phyloP scores from a whole-genome alignment of 2,329 filamentous ascomycete species.

The Ilyonectria robusta region DNA sequence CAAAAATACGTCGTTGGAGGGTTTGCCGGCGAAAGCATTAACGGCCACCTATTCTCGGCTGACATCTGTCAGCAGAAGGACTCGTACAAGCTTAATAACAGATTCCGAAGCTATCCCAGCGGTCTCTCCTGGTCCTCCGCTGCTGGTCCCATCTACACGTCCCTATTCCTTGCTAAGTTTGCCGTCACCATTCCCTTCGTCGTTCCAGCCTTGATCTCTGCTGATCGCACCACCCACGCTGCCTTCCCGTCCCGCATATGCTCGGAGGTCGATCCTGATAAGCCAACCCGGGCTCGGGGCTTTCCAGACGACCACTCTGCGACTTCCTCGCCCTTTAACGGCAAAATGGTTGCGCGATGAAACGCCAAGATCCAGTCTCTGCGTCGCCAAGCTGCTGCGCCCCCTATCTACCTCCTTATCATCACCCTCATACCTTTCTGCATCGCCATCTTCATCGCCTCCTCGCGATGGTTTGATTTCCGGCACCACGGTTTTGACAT shows the following conservation, averaged over 20 bases:
- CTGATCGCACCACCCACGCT: slow-evolving; percentile 72
- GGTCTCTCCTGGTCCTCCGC: slow-evolving; percentile 76
- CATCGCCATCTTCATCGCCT: slow-evolving; percentile 84
- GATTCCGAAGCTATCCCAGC: slow-evolving; percentile 82
- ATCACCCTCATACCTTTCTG: slow-evolving; percentile 80
- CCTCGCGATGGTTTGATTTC: slow-evolving; percentile 89
- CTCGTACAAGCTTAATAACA: slow-evolving; percentile 75
- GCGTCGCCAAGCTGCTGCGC: slow-evolving; percentile 83
- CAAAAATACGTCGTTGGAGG: slow-evolving; percentile 74
- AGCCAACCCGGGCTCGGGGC: slow-evolving; percentile 43
- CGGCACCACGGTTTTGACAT: slow-evolving; percentile 94
- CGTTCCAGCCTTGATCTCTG: slow-evolving; percentile 62
- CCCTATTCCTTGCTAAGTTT: slow-evolving; percentile 89
- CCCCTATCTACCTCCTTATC: slow-evolving; percentile 83
- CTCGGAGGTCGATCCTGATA: slow-evolving; percentile 55
- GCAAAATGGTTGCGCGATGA: slow-evolving; percentile 40
- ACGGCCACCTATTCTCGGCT: slow-evolving; percentile 80
- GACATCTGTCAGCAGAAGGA: slow-evolving; percentile 81
- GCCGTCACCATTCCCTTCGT: slow-evolving; percentile 79
- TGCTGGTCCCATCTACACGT: slow-evolving; percentile 86
- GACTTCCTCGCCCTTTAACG: slow-evolving; percentile 41
- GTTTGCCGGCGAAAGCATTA: slow-evolving; percentile 64
- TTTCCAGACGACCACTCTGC: slow-evolving; percentile 3
- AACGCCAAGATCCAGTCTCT: slow-evolving; percentile 54
- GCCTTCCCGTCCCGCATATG: slow-evolving; percentile 81